Evolutionary conservation across 176 grass and related monocot species (phyloP), one percentile per base, ranked within the genome.

Genomic region (Ensete glaucum): DNA sequence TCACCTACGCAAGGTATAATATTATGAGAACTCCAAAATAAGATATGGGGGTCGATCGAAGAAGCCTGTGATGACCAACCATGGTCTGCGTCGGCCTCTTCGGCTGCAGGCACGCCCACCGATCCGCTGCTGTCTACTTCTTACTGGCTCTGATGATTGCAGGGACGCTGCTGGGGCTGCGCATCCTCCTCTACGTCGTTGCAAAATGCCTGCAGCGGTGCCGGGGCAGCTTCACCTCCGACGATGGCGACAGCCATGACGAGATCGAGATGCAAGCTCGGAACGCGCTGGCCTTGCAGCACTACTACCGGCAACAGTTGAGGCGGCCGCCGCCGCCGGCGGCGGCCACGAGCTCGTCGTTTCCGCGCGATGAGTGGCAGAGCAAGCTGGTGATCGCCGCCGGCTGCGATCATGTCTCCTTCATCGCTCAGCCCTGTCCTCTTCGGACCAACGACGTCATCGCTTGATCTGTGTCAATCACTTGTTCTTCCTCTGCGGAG

Each of bases 311-410:
- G 12, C 77, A 67, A 24, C 67, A 76, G 65, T 50, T 64, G 73
- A 81, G 43, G 16, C 26, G 76, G 8, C 49, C 34, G 8, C 48
- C 25, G 25, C 49, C 83, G 4, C 10, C 13, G 56, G 9, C 0
- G 8, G 8, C 55, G 2, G 26, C 17, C 8, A 7, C 55, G 57
- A 56, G 57, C 60, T 16, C 26, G 51, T 14, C 26, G 9, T 56
- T 50, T 13, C n/a, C 15, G 27, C 34, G 10, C 10, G 73, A 56
- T 2, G 79, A 77, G 72, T 85, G 78, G 56, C 77, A 85, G 51
- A 85, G 78, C 78, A 81, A 85, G 66, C n/a, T 85, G 72, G 83
- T 85, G 48, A 85, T 85, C 34, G 52, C 50, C 25, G 73, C 83
- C 19, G 84, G 84, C 1, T 49, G 21, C 12, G 58, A 86, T 52